Percentiles rank a stretch among this genome's conserved stretches.
Conservation (phyloP, 768 basidiomycete species). For the Clathrus columnatus region DNA sequence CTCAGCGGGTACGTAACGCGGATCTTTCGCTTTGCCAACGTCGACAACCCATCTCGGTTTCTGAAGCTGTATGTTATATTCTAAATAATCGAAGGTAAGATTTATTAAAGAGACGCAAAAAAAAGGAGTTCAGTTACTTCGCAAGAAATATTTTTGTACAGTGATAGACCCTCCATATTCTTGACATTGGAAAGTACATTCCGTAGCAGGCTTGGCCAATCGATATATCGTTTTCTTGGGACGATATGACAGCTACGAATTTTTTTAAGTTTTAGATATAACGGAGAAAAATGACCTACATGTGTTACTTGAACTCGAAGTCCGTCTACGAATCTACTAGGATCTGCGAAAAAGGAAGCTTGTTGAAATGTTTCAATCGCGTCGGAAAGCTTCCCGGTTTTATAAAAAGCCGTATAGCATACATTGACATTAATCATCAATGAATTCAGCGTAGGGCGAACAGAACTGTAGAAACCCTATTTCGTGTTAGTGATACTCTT, state of each 20-base stretch:
- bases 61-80: slow-evolving; percentile 46
- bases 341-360: slow-evolving; percentile 50
- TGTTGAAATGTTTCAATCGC: slow-evolving; percentile 42
- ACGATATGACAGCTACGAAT: slow-evolving; percentile 40
- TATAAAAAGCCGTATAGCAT: slow-evolving; percentile 44
- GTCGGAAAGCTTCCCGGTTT: slow-evolving; percentile 50
- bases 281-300: slow-evolving; percentile 8
- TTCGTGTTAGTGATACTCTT: neutral
- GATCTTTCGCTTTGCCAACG: slow-evolving; percentile 38
- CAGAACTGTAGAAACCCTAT: slow-evolving; percentile 33
- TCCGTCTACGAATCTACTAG: slow-evolving; percentile 53
- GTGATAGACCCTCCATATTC: slow-evolving; percentile 43
- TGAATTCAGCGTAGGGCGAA: slow-evolving; percentile 33
- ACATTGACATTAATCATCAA: slow-evolving; percentile 48
- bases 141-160: slow-evolving; percentile 55
- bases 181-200: slow-evolving; percentile 49
- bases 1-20: slow-evolving; percentile 55
- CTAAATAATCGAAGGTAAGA: slow-evolving; percentile 25
- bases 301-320: slow-evolving; percentile 60
- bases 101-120: neutral
- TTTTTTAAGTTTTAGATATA: neutral
- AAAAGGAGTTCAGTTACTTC: slow-evolving; percentile 36
- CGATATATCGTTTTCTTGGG: slow-evolving; percentile 56
- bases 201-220: slow-evolving; percentile 36
- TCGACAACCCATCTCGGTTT: slow-evolving; percentile 48